Evolutionary conservation across 768 basidiomycete genomes (phyloP), one percentile per base, ranked within the genome.

Genomic region (Coprinellus micaceus): DNA sequence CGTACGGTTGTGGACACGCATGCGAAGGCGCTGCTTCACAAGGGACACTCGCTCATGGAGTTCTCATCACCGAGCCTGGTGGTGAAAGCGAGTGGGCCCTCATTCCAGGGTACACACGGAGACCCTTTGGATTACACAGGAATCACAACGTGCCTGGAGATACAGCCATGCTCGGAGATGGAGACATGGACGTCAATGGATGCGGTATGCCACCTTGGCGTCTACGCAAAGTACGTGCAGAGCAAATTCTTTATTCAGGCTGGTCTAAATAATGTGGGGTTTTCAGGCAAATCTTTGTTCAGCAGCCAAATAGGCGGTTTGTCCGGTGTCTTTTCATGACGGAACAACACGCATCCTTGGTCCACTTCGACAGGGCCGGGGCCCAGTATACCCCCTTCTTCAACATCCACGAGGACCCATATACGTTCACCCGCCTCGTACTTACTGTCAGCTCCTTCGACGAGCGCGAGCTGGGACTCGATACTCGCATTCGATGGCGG

Each of bases 1-100:
- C 49, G 10, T 12, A 19, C 21, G 33, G 9, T 26, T 81, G 81
- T 65, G 0, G 76, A 76, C 51, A 82, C 80, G 56, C 62, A 72
- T 25, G 76, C 77, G 13, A 81, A 78, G 54, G 67, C 79, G 3
- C 13, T 33, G 13, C 13, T 6, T 13, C 33, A 33, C 33, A 33
- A 33, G 33, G 66, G 60, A 3, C 33, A 13, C 13, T 33, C 33
- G 15, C 40, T 43, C 40, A 19, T 17, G 7, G 40, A 43, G n/a
- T 43, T 5, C n/a, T 15, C 40, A 9, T 33, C 40, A 17, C 40
- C 40, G n/a, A 43, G n/a, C 40, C 13, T 43, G n/a, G 40, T 21
- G 13, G 40, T 43, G 10, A 43, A 19, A 5, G 40, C 40, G 13
- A 43, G 7, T 5, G 40, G 40, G 7, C 40, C 40, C 5, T 43